Percentiles rank a stretch among this genome's conserved stretches.
phyloP scores from a whole-genome alignment of 2,329 filamentous ascomycete species.

The Ceratocystis huliohia region DNA sequence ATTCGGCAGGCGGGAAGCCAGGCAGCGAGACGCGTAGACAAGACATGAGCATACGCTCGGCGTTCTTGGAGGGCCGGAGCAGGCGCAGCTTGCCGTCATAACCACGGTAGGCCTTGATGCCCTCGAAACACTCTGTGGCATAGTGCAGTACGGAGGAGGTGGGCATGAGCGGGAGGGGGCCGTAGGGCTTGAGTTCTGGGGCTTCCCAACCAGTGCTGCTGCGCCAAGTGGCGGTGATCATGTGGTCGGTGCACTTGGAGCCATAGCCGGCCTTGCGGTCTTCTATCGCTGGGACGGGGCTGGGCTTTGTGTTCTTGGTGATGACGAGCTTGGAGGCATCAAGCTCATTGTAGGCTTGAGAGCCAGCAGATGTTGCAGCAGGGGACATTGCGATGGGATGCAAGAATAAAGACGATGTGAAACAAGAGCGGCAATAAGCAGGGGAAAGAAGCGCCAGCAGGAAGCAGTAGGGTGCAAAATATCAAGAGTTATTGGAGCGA shows the following conservation, averaged over 20 bases:
- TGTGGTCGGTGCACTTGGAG: slow-evolving; percentile 69
- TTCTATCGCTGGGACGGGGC: slow-evolving; percentile 40
- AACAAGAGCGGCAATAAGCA: background rate
- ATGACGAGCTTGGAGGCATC: slow-evolving; percentile 50
- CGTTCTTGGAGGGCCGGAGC: slow-evolving; percentile 66
- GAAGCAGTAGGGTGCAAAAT: background rate
- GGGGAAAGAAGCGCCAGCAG: background rate
- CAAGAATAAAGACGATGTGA: background rate
- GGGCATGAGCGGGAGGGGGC: slow-evolving; percentile 64
- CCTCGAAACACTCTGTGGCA: slow-evolving; percentile 84
- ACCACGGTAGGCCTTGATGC: slow-evolving; percentile 69
- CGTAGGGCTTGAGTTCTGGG: slow-evolving; percentile 64
- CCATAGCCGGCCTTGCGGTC: slow-evolving; percentile 36
- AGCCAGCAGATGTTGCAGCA: slow-evolving; percentile 26
- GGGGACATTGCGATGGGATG: slow-evolving; percentile 13
- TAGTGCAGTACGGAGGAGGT: slow-evolving; percentile 76
- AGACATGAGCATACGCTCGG: slow-evolving; percentile 49
- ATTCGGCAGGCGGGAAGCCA: slow-evolving; percentile 54
- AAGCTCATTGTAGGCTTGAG: slow-evolving; percentile 43
- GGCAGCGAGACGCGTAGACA: slow-evolving; percentile 60
- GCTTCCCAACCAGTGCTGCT: slow-evolving; percentile 53
- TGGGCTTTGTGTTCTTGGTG: slow-evolving; percentile 39
- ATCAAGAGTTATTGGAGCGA: background rate
- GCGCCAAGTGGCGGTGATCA: slow-evolving; percentile 65
- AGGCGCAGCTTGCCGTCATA: slow-evolving; percentile 60